Percentiles rank a stretch among this genome's conserved stretches.
Conservation (phyloP, 805 yeast genomes). For the Crinitomyces ghanaensis region DNA sequence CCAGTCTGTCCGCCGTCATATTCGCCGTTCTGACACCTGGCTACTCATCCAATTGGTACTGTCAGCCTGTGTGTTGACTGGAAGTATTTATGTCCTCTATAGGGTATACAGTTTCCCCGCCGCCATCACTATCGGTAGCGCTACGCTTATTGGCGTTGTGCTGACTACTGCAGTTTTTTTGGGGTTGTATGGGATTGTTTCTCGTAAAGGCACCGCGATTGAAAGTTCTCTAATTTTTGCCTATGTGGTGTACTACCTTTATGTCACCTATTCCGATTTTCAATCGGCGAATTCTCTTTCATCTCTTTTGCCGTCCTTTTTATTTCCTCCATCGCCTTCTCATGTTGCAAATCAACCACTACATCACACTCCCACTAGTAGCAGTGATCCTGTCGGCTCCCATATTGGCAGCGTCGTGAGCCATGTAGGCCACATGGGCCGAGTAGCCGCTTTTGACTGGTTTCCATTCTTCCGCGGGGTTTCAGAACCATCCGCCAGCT, state of each 20-base stretch:
- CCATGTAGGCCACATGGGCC: too few species aligned
- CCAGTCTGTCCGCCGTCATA: constrained; percentile 63
- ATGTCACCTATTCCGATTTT: constrained; percentile 84
- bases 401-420: too few species aligned
- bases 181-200: constrained; percentile 72
- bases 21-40: constrained; percentile 65
- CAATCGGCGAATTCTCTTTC: constrained; percentile 28
- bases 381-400: constrained; percentile 1
- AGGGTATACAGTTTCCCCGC: constrained; percentile 68
- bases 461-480: too few species aligned
- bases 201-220: constrained; percentile 78
- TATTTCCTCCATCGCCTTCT: constrained; percentile 2
- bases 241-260: constrained; percentile 84
- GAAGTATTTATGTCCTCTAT: constrained; percentile 66
- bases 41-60: constrained; percentile 58
- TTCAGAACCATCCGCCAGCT: too few species aligned
- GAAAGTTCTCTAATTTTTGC: constrained; percentile 81
- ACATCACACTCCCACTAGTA: neutral
- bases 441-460: too few species aligned
- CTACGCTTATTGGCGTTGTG: constrained; percentile 78
- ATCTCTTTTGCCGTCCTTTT: constrained; percentile 11
- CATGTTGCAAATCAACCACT: neutral
- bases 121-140: constrained; percentile 56
- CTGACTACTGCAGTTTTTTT: constrained; percentile 64
- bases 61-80: constrained; percentile 65